Conservation (phyloP, 2,329 filamentous ascomycete species). For the Fusarium dlaminii region DNA sequence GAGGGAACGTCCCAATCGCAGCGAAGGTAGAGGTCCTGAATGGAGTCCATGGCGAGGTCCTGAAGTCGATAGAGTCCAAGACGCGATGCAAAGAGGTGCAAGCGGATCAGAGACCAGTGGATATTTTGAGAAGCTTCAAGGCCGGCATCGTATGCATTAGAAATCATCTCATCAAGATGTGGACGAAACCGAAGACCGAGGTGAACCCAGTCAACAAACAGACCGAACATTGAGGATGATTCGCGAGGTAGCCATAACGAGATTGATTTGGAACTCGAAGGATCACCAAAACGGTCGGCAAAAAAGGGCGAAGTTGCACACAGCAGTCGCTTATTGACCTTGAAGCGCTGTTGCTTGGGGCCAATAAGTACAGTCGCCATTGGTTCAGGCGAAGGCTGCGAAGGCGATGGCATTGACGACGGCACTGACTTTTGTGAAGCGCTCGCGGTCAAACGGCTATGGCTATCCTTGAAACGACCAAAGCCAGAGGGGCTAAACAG, state of each 20-base stretch:
- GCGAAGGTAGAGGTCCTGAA: constrained; percentile 68
- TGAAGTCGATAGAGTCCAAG: constrained; percentile 62
- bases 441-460: constrained; percentile 14
- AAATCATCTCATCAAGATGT: constrained; percentile 55
- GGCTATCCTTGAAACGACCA: constrained; percentile 34
- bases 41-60: constrained; percentile 65
- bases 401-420: constrained; percentile 31
- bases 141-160: constrained; percentile 43
- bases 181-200: constrained; percentile 53
- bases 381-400: constrained; percentile 34
- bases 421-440: constrained; percentile 38
- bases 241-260: constrained; percentile 57
- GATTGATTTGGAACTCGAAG: constrained; percentile 41
- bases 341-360: constrained; percentile 53
- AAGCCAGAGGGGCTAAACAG: constrained; percentile 38
- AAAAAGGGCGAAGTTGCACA: constrained; percentile 60
- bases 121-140: constrained; percentile 50
- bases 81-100: constrained; percentile 66
- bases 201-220: constrained; percentile 65
- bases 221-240: constrained; percentile 61
- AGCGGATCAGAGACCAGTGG: constrained; percentile 65
- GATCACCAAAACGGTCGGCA: constrained; percentile 54
- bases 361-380: constrained; percentile 55
- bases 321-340: constrained; percentile 56
- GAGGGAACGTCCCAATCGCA: constrained; percentile 67